phyloP scores from a whole-genome alignment of 164 flowering plant species.

The Vitis riparia region DNA sequence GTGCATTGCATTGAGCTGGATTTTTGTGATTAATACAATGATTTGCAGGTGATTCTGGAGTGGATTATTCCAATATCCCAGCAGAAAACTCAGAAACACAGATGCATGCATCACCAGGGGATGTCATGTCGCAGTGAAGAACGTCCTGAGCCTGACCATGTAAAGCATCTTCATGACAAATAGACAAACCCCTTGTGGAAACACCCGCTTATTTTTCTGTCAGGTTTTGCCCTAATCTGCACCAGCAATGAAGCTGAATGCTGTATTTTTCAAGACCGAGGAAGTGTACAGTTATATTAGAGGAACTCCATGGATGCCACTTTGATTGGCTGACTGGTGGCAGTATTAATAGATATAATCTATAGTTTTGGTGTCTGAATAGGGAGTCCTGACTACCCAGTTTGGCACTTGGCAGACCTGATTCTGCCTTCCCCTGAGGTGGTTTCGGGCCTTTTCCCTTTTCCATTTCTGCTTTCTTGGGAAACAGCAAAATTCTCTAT shows the following conservation, averaged over 20 bases:
- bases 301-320: slow-evolving; percentile 5
- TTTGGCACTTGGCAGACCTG: slow-evolving; percentile 29
- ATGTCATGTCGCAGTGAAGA: slow-evolving; percentile 39
- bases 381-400: slow-evolving; percentile 38
- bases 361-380: slow-evolving; percentile 6
- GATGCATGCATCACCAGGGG: slow-evolving; percentile 26
- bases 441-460: slow-evolving; percentile 23
- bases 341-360: not conserved
- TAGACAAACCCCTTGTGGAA: slow-evolving; percentile 9
- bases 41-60: slow-evolving; percentile 46
- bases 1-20: not conserved
- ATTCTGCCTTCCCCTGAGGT: slow-evolving; percentile 47
- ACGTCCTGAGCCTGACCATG: not conserved
- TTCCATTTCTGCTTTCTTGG: not conserved
- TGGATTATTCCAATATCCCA: slow-evolving; percentile 37
- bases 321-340: slow-evolving; percentile 8
- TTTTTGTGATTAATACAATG: not conserved
- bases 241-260: slow-evolving; percentile 9
- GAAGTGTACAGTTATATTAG: slow-evolving; percentile 31
- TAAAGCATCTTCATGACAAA: slow-evolving; percentile 4
- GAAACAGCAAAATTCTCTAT: slow-evolving; percentile 1
- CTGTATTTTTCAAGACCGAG: slow-evolving; percentile 16
- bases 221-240: slow-evolving; percentile 28
- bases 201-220: slow-evolving; percentile 45
- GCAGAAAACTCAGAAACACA: slow-evolving; percentile 22